Evolutionary conservation across 495 filamentous ascomycete genomes (phyloP), one percentile per base, ranked within the genome.

Genomic region (Daldinia concentrica): DNA sequence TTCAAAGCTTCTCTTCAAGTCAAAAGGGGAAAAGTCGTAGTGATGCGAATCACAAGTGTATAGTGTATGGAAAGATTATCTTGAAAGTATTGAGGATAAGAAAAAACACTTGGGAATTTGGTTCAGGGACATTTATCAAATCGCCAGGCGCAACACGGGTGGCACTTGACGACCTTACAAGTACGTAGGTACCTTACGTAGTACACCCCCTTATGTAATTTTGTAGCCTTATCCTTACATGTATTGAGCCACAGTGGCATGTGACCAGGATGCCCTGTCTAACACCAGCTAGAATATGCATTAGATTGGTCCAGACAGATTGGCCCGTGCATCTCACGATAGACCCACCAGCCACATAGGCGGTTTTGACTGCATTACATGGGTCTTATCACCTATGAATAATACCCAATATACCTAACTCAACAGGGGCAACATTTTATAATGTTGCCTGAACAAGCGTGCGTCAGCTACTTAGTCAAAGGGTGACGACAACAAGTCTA

Each of bases 141-240:
- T 71, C 60, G 60, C 70, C 65, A 68, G 60, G 65, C 70, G 60
- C 64, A 73, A 73, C 61, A 61, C 60, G 39, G 65, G 70, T 73
- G 70, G 64, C 70, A 68, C 70, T 73, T 73, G 60, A 51, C 59
- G n/a, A 34, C 22, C 56, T 60, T 51, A 32, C 29, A 32, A 24
- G 57, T 43, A 59, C 26, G 36, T 59, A 68, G 32, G 58, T 68
- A 65, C 62, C 58, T 65, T 71, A 65, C 57, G 50, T 58, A 62
- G 57, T 62, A 58, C 60, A 17, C 14, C 14, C 27, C 61, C 63
- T 63, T 63, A 72, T 24, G 52, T 54, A 55, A 37, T 34, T 57
- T 57, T 57, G 14, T 54, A 34, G 54, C 52, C 69, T 72, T 67
- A 54, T 63, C 64, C 55, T 41, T 57, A n/a, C n/a, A n/a, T n/a